Evolutionary conservation across 2,329 filamentous ascomycete species (phyloP).

Genomic region (Trichoderma endophyticum): DNA sequence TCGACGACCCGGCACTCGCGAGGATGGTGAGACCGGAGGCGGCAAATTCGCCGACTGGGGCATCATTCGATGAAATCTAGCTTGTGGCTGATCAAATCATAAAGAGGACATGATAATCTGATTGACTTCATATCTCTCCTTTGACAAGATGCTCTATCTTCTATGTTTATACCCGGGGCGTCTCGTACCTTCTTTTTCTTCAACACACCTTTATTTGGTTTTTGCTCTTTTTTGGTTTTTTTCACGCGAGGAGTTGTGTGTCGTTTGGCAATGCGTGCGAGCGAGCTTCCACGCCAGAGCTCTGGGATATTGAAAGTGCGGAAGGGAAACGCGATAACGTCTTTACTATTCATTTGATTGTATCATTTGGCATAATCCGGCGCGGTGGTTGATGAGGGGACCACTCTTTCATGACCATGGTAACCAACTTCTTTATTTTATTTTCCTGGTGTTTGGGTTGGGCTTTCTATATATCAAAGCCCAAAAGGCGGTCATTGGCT

Average conservation of each 20-base stretch:
- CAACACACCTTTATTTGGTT: neutral
- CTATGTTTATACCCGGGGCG: conserved; percentile 14
- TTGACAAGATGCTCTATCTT: conserved; percentile 4
- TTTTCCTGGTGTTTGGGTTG: neutral
- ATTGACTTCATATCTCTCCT: conserved; percentile 11
- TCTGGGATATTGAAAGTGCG: conserved; percentile 5
- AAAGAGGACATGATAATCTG: neutral
- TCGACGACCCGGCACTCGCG: conserved; percentile 68
- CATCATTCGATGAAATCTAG: conserved; percentile 62
- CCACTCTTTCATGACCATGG: conserved; percentile 1
- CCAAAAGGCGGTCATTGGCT: neutral
- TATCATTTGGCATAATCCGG: conserved; percentile 31
- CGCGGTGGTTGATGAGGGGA: conserved; percentile 24
- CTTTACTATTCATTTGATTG: conserved; percentile 18
- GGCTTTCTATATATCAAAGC: neutral
- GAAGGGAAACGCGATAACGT: conserved; percentile 5
- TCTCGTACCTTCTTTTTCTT: neutral
- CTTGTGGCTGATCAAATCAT: neutral
- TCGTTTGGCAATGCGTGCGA: neutral
- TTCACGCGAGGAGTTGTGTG: conserved; percentile 10
- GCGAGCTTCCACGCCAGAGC: neutral
- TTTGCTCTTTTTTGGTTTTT: neutral
- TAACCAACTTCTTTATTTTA: neutral
- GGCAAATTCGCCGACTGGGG: conserved; percentile 74
- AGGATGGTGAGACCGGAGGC: conserved; percentile 60